Conservation (phyloP, 2,329 filamentous ascomycete species). For the Fusarium sp. region DNA sequence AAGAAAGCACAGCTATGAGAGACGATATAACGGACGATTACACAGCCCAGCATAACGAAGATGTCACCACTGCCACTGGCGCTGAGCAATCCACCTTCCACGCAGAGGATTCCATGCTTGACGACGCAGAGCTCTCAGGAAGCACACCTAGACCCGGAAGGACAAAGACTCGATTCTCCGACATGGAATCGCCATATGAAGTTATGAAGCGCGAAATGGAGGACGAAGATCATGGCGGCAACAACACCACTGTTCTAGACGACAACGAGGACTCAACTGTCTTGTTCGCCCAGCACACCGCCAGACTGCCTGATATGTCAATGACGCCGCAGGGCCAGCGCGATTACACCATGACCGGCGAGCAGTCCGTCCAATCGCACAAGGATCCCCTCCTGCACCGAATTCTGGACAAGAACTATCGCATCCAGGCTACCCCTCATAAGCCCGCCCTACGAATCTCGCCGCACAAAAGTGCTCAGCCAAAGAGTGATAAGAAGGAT, state of each 20-base stretch:
- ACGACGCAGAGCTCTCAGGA: conserved; percentile 70
- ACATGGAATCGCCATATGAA: conserved; percentile 82
- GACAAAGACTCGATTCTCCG: conserved; percentile 67
- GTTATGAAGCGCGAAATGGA: conserved; percentile 75
- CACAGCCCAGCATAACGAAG: conserved; percentile 55
- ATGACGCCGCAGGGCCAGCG: conserved; percentile 69
- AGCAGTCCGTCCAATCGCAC: conserved; percentile 53
- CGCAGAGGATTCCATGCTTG: conserved; percentile 74
- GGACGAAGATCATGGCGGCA: conserved; percentile 57
- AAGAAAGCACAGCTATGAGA: conserved; percentile 66
- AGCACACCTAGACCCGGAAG: conserved; percentile 75
- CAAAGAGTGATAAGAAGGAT: conserved; percentile 52
- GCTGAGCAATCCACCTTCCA: conserved; percentile 53
- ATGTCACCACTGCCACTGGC: conserved; percentile 52
- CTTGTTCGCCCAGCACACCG: conserved; percentile 64
- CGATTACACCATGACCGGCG: conserved; percentile 45
- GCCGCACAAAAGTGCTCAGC: conserved; percentile 56
- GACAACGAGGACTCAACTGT: conserved; percentile 61
- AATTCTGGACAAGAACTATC: conserved; percentile 95
- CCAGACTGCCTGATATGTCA: conserved; percentile 70
- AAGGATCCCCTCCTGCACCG: conserved; percentile 88
- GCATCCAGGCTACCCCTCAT: conserved; percentile 90
- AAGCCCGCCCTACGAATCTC: conserved; percentile 61
- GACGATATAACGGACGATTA: conserved; percentile 67
- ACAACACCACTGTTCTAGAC: conserved; percentile 51